Evolutionary conservation across 805 yeast species (phyloP).

Genomic region (Pichia paraexigua): DNA sequence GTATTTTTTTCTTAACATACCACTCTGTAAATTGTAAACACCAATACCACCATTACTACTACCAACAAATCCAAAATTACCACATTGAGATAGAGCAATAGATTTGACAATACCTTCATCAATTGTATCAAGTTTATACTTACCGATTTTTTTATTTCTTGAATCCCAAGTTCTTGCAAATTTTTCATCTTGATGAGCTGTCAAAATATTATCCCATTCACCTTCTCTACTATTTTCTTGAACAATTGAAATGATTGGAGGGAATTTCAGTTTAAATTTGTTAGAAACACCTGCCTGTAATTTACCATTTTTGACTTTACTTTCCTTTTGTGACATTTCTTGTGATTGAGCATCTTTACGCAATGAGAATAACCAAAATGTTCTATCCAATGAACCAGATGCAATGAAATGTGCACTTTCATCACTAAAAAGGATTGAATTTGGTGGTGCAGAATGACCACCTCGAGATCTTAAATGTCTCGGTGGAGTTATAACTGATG

Average conservation of each 20-base stretch:
- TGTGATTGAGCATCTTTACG: conserved; percentile 96
- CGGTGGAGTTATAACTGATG: conserved; percentile 75
- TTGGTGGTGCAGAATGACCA: conserved; percentile 94
- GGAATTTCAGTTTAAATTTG: conserved; percentile 58
- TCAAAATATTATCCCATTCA: conserved; percentile 89
- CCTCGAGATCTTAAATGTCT: conserved; percentile 89
- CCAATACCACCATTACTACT: conserved; percentile 80
- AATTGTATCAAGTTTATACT: conserved; percentile 59
- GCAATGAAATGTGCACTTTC: conserved; percentile 71
- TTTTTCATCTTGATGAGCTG: conserved; percentile 77
- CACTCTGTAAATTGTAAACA: conserved; percentile 86
- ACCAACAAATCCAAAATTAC: conserved; percentile 90
- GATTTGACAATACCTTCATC: conserved; percentile 71
- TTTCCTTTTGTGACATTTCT: conserved; percentile 74
- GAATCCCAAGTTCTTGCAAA: conserved; percentile 92
- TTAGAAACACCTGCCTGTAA: conserved; percentile 49
- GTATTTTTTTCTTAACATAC: conserved; percentile 65
- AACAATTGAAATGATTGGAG: conserved; percentile 66
- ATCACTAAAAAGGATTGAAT: conserved; percentile 63
- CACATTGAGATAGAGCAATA: conserved; percentile 83
- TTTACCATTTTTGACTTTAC: conserved; percentile 34
- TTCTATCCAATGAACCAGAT: conserved; percentile 78
- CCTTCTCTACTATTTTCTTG: conserved; percentile 69
- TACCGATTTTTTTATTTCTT: conserved; percentile 70
- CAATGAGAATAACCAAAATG: conserved; percentile 87